Conservation (phyloP, 2,329 filamentous ascomycete genomes). For the Colletotrichum viniferum region DNA sequence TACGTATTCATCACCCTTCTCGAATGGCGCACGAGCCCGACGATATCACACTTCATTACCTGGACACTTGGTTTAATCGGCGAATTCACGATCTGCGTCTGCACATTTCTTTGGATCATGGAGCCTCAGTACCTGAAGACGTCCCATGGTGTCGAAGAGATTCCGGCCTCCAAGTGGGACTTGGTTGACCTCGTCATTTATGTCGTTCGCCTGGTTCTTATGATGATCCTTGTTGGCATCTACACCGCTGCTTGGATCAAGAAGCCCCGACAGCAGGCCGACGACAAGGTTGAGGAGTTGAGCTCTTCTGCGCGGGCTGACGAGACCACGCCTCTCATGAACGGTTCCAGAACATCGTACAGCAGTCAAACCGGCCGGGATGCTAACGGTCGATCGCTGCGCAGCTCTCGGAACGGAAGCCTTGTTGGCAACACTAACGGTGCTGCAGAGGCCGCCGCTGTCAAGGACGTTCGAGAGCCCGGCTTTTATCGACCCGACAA, state of each 20-base stretch:
- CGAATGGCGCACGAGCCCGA: slow-evolving; percentile 83
- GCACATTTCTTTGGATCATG: slow-evolving; percentile 69
- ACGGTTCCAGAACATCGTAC: slow-evolving; percentile 40
- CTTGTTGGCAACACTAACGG: slow-evolving; percentile 35
- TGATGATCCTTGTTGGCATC: slow-evolving; percentile 63
- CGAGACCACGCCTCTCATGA: slow-evolving; percentile 70
- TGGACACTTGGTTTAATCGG: slow-evolving; percentile 78
- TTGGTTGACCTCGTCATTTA: slow-evolving; percentile 70
- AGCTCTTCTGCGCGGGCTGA: slow-evolving; percentile 35
- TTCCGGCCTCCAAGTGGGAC: slow-evolving; percentile 52
- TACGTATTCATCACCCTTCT: slow-evolving; percentile 86
- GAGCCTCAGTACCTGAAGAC: slow-evolving; percentile 27
- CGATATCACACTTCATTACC: slow-evolving; percentile 76
- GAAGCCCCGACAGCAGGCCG: slow-evolving; percentile 42
- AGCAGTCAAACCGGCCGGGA: slow-evolving; percentile 34
- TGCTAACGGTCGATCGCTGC: slow-evolving; percentile 14
- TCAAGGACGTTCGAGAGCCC: slow-evolving; percentile 63
- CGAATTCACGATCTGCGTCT: slow-evolving; percentile 74
- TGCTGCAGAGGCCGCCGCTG: slow-evolving; percentile 45
- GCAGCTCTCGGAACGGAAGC: slow-evolving; percentile 23
- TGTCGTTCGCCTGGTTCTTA: slow-evolving; percentile 69
- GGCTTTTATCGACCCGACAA: slow-evolving; percentile 91
- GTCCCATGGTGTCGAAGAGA: background rate
- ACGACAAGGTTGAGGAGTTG: slow-evolving; percentile 42
- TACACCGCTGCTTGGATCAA: slow-evolving; percentile 45